These are phyloP conservation scores for Barnettozyma siamensis DNA, from an alignment of 805 yeast species.

Conservation along the genomic window DNA sequence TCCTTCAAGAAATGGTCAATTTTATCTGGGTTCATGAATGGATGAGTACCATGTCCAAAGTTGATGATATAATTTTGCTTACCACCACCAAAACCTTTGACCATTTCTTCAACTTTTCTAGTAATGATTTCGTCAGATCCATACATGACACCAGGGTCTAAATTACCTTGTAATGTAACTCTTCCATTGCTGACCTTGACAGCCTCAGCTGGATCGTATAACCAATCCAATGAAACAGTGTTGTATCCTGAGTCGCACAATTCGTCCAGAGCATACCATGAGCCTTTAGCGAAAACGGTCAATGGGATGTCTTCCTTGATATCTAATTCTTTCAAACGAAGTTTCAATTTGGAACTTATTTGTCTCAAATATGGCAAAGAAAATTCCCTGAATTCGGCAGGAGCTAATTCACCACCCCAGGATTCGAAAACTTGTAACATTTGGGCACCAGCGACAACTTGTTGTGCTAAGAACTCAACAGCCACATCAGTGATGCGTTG, in stretches of 20 bases:
- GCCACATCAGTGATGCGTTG: slow-evolving; percentile 83
- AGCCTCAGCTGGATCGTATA: slow-evolving; percentile 79
- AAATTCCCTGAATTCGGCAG: slow-evolving; percentile 81
- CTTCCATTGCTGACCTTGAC: slow-evolving; percentile 67
- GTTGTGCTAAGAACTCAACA: slow-evolving; percentile 86
- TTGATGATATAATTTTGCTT: slow-evolving; percentile 87
- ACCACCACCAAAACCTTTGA: slow-evolving; percentile 89
- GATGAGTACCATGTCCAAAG: slow-evolving; percentile 98
- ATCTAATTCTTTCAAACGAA: slow-evolving; percentile 66
- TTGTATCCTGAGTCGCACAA: slow-evolving; percentile 78
- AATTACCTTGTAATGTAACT: slow-evolving; percentile 86
- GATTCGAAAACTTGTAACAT: slow-evolving; percentile 95
- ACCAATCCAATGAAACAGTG: slow-evolving; percentile 91
- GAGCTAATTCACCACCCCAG: slow-evolving; percentile 97
- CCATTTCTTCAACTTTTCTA: slow-evolving; percentile 80
- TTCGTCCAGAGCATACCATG: slow-evolving; percentile 93
- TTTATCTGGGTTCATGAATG: slow-evolving; percentile 92
- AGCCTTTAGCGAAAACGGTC: slow-evolving; percentile 90
- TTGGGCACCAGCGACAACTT: slow-evolving; percentile 97
- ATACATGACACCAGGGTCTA: slow-evolving; percentile 93
- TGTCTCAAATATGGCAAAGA: slow-evolving; percentile 82
- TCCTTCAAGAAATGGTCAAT: slow-evolving; percentile 80
- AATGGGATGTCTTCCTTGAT: slow-evolving; percentile 70
- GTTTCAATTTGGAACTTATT: slow-evolving; percentile 64
- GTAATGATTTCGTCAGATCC: slow-evolving; percentile 82